Evolutionary conservation across 352 stramenopile species (phyloP), one percentile per base, ranked within the genome.

Genomic region (Globisporangium paroecandrum): DNA sequence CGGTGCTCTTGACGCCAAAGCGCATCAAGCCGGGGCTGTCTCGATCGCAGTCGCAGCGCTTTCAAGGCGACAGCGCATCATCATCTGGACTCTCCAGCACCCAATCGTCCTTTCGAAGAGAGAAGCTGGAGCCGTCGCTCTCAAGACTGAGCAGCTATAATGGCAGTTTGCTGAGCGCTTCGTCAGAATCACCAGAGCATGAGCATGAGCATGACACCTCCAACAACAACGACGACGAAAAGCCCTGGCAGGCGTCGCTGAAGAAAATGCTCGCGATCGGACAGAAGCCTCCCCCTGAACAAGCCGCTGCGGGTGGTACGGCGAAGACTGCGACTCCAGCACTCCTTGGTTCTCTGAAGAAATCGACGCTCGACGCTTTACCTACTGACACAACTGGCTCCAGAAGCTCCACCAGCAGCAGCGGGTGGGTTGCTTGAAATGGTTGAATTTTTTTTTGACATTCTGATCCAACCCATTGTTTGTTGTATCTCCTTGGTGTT

Each of bases 261-360:
- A 90, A 88, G 65, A 78, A 83, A 55, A 72, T 88, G 32, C 73
- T 90, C 0, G 81, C 77, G 0, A 73, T 79, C 53, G 81, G 81
- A 0, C 75, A 81, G 41, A 62, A 66, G 41, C 13, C 41, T n/a
- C 41, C 6, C 15, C 15, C 27, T 22, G 20, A 51, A 10, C 24
- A 54, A 62, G 20, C 22, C 5, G 58, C 43, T 49, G 41, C 15
- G 18, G 13, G 38, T 49, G 15, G 13, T 32, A 27, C 36, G 22
- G 34, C 1, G 4, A 59, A 38, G 51, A 15, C 2, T 36, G 56
- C 34, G 34, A 59, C 29, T 12, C 25, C 41, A n/a, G 13, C 41
- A 22, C 27, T 47, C 32, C 43, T 18, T 27, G 22, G 12, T 5
- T 47, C 41, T 6, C 29, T 49, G 18, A 71, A 54, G 25, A 34